Evolutionary conservation across 495 filamentous ascomycete species (phyloP).

Genomic region (Daldinia concentrica): DNA sequence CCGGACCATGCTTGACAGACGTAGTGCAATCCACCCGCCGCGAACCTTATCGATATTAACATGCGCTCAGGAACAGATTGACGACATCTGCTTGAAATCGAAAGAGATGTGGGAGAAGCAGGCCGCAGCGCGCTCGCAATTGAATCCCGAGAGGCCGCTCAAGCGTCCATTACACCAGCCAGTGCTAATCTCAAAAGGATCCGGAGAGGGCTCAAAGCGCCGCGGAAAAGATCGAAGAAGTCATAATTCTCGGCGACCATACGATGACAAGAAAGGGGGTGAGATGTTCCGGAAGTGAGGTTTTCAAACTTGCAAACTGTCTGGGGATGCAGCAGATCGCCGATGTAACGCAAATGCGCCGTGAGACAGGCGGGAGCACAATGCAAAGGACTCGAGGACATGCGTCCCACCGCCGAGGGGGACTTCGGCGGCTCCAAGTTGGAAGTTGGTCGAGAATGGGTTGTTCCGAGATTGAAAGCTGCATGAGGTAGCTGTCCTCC

Average conservation of each 20-base stretch:
- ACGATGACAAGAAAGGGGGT: slow-evolving; percentile 45
- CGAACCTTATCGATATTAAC: slow-evolving; percentile 44
- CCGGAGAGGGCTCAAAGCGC: slow-evolving; percentile 47
- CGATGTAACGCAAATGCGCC: slow-evolving; percentile 39
- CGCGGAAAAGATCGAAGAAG: slow-evolving; percentile 44
- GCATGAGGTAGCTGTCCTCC: slow-evolving; percentile 49
- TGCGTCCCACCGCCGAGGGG: slow-evolving; percentile 42
- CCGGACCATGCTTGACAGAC: slow-evolving; percentile 63
- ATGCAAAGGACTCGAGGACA: slow-evolving; percentile 30
- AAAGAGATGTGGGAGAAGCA: slow-evolving; percentile 65
- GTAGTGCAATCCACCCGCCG: slow-evolving; percentile 49
- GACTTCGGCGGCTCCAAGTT: slow-evolving; percentile 41
- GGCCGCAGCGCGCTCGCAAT: slow-evolving; percentile 61
- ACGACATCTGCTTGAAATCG: slow-evolving; percentile 65
- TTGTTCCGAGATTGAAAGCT: slow-evolving; percentile 44
- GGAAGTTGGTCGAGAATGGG: slow-evolving; percentile 43
- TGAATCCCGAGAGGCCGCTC: slow-evolving; percentile 57
- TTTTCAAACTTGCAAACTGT: slow-evolving; percentile 37
- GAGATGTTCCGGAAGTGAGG: slow-evolving; percentile 45
- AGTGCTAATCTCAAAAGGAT: slow-evolving; percentile 57
- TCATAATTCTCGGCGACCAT: slow-evolving; percentile 41
- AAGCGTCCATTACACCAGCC: slow-evolving; percentile 66
- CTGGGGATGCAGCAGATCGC: slow-evolving; percentile 39
- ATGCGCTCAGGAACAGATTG: slow-evolving; percentile 62
- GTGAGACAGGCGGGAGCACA: slow-evolving; percentile 38